Evolutionary conservation across 2,329 filamentous ascomycete species (phyloP).

Genomic region (Knoxdaviesia proteae): DNA sequence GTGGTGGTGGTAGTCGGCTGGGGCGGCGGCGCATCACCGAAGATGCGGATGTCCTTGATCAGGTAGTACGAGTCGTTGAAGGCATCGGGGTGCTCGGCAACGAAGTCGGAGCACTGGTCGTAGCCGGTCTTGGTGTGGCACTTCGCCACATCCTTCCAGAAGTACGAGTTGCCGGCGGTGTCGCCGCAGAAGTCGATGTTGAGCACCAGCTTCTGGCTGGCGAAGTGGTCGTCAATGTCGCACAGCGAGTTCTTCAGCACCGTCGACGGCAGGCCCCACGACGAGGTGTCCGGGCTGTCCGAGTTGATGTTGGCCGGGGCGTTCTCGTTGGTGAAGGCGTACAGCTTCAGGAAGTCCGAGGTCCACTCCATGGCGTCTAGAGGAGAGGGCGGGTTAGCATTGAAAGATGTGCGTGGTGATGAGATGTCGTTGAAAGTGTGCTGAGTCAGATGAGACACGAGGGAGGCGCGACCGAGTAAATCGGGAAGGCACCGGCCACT

Average conservation of each 20-base stretch:
- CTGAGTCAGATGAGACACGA: slow-evolving; percentile 15
- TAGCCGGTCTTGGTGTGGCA: slow-evolving; percentile 10
- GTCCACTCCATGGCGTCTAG: slow-evolving; percentile 21
- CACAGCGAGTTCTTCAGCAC: slow-evolving; percentile 37
- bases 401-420: slow-evolving; percentile 5
- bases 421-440: too few species aligned
- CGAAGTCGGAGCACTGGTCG: slow-evolving; percentile 15
- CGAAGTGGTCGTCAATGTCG: slow-evolving; percentile 41
- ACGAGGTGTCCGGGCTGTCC: slow-evolving; percentile 33
- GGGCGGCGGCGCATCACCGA: background rate
- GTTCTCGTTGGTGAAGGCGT: slow-evolving; percentile 14
- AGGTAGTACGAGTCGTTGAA: slow-evolving; percentile 11
- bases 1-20: background rate
- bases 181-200: slow-evolving; percentile 59
- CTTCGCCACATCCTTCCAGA: slow-evolving; percentile 9
- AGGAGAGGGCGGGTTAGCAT: slow-evolving; percentile 8
- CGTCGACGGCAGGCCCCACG: slow-evolving; percentile 45
- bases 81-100: slow-evolving; percentile 14
- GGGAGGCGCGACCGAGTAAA: slow-evolving; percentile 7
- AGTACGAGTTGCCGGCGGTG: slow-evolving; percentile 28
- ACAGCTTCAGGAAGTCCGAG: slow-evolving; percentile 18
- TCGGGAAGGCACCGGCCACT: too few species aligned
- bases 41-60: slow-evolving; percentile 3
- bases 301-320: slow-evolving; percentile 15
- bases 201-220: slow-evolving; percentile 49